Evolutionary conservation across 2,329 filamentous ascomycete genomes (phyloP), one percentile per base, ranked within the genome.

Genomic region (Tolypocladium cylindrosporum): DNA sequence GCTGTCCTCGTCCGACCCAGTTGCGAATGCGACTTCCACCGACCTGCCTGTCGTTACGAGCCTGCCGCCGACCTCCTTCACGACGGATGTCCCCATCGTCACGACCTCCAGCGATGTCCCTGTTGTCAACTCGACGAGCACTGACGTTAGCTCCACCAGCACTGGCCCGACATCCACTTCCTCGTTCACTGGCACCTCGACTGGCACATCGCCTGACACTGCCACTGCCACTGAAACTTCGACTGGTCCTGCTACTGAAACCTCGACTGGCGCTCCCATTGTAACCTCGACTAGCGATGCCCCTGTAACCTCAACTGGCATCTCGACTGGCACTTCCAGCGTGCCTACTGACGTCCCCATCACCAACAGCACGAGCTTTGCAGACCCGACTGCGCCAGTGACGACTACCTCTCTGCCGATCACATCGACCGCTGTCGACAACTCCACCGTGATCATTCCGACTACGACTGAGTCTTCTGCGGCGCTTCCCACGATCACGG

Each of bases 1-100:
- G 11, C 11, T 2, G 31, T 14, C 36, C 39, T 27, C 40, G 39
- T n/a, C 53, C 10, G 52, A 54, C 19, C 51, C 39, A 4, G 16
- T 56, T 7, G 43, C 54, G n/a, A 64, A 60, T 21, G 56, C 59
- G 9, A 59, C 59, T 14, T 58, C 61, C 55, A 61, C 60, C 11
- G 61, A 62, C 42, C 56, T 13, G 31, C 42, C 60, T 31, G 51
- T 55, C 19, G 39, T 57, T 27, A 60, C 61, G n/a, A 56, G 56
- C 14, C 39, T 43, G 39, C 43, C 43, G 41, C 55, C 57, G 16
- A 48, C 58, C 27, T 54, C 58, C 3, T 42, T 52, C 55, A 42
- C 60, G 39, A 54, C 59, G 19, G 58, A 37, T 42, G 41, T 39
- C 36, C 41, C 55, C 27, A 52, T 54, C 11, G 55, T 60, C 39